These are phyloP conservation scores for Thalia dealbata DNA, from an alignment of 176 grass and related monocot genomes.

Conservation along the genomic window DNA sequence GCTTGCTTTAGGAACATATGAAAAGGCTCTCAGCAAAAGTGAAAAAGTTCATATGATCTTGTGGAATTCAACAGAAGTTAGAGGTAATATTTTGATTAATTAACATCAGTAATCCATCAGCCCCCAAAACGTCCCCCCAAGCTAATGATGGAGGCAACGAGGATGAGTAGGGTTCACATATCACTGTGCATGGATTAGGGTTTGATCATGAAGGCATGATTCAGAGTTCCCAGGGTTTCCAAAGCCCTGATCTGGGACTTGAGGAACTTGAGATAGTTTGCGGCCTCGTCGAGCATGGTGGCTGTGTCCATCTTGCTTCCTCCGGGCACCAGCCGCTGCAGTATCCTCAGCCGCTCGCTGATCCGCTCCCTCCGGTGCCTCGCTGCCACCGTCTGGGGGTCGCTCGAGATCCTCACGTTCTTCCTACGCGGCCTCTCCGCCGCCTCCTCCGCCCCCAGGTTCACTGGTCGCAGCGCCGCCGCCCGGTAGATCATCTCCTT, in stretches of 20 bases:
- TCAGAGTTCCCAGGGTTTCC: background rate
- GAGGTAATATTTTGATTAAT: too few relatives aligned
- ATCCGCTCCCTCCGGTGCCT: constrained; percentile 8
- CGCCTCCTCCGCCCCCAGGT: background rate
- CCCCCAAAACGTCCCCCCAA: background rate
- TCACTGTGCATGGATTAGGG: background rate
- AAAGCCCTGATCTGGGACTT: constrained; percentile 5
- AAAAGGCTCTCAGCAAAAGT: background rate
- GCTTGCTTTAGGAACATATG: too few relatives aligned
- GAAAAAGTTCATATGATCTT: background rate
- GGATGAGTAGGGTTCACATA: background rate
- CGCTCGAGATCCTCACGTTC: constrained; percentile 11
- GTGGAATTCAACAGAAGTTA: too few relatives aligned
- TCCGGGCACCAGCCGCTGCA: constrained; percentile 2
- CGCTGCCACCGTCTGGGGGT: constrained; percentile 14
- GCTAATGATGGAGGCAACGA: constrained; percentile 2
- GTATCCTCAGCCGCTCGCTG: constrained; percentile 3
- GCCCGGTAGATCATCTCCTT: constrained; percentile 20
- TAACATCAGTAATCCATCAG: too few relatives aligned
- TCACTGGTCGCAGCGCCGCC: constrained; percentile 1
- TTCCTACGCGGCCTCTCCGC: constrained; percentile 4
- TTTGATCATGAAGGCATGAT: background rate
- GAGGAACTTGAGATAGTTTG: constrained; percentile 20
- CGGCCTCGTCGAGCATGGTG: constrained; percentile 13
- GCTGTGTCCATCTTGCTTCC: constrained; percentile 18